These are phyloP conservation scores for Acorus gramineus DNA, from an alignment of 106 monocot species.

Conservation along the genomic window DNA sequence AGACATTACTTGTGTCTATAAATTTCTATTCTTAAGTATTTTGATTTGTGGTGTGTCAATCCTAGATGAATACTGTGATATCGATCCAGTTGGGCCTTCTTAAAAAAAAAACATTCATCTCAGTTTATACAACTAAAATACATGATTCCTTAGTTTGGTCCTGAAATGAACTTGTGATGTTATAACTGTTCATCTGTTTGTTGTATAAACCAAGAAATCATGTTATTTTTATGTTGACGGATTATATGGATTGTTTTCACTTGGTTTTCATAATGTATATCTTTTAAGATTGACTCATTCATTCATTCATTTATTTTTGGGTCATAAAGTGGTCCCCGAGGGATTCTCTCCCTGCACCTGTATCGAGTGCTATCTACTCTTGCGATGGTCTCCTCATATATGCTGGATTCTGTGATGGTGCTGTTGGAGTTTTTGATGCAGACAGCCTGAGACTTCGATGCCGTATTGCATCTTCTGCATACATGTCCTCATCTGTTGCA, in stretches of 20 bases:
- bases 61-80: too few species aligned
- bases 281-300: neutral
- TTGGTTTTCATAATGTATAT: neutral
- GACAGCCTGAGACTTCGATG: conserved; percentile 73
- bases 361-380: conserved; percentile 91
- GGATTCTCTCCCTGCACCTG: conserved; percentile 68
- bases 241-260: neutral
- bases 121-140: too few species aligned
- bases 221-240: too few species aligned
- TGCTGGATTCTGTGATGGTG: conserved; percentile 93
- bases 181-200: too few species aligned
- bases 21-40: too few species aligned
- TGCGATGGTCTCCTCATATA: conserved; percentile 83
- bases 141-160: too few species aligned
- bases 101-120: too few species aligned
- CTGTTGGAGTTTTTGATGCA: conserved; percentile 90
- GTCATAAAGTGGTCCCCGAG: conserved; percentile 76
- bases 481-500: conserved; percentile 40
- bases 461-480: conserved; percentile 72
- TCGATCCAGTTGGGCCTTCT: too few species aligned
- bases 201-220: too few species aligned
- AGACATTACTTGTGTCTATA: too few species aligned
- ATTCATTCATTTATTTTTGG: neutral
- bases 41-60: too few species aligned
- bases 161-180: too few species aligned